phyloP scores from a whole-genome alignment of 2,329 filamentous ascomycete genomes.

The Colletotrichum cereale region DNA sequence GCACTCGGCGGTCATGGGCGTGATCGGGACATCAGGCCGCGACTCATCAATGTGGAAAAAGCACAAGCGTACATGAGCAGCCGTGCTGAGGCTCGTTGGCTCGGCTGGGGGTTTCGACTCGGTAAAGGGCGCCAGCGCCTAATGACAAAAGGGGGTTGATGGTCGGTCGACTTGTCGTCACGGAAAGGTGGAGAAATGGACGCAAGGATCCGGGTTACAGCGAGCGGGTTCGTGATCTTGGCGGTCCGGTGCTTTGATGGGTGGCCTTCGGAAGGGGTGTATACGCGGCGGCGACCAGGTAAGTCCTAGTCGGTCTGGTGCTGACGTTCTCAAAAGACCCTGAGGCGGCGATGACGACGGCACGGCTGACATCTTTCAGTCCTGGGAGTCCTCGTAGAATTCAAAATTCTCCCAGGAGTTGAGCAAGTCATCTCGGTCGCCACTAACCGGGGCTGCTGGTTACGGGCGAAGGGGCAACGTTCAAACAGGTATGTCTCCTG shows the following conservation, averaged over 20 bases:
- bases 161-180: not conserved
- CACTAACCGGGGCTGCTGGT: not conserved
- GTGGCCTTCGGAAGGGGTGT: not conserved
- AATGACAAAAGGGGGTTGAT: not conserved
- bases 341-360: not conserved
- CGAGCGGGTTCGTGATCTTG: not conserved
- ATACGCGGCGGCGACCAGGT: too few species aligned
- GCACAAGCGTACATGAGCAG: not conserved
- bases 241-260: too few species aligned
- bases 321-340: not conserved
- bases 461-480: not conserved
- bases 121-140: not conserved
- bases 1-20: not conserved
- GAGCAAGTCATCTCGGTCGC: too few species aligned
- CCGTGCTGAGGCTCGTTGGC: not conserved
- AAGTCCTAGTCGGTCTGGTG: not conserved
- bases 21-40: not conserved
- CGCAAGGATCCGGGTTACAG: not conserved
- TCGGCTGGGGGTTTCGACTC: not conserved
- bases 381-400: not conserved
- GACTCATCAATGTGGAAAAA: too few species aligned
- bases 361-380: not conserved
- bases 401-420: not conserved
- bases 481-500: not conserved
- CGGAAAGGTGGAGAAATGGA: not conserved